Evolutionary conservation across 768 basidiomycete species (phyloP), one percentile per base, ranked within the genome.

Genomic region (Neoboletus subvelutipes): DNA sequence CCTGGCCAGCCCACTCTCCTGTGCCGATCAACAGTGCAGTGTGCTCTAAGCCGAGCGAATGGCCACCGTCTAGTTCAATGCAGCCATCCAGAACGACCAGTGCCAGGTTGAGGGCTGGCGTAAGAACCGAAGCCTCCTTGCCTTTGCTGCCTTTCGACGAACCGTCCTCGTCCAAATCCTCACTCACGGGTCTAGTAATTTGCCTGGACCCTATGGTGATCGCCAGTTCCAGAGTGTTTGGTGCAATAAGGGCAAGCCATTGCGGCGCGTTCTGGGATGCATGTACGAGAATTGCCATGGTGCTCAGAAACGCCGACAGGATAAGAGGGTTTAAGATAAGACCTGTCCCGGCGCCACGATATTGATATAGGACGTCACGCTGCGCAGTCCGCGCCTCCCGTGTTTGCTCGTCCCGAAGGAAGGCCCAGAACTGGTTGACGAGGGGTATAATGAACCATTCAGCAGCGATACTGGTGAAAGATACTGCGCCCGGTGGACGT

Each of bases 401-500:
- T 2, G 82, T 78, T 63, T 90, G 85, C 65, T 91, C 87, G 63
- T 96, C 93, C 8, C 90, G 84, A 45, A 97, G 82, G 74, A 95
- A 92, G n/a, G 80, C 67, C 94, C 94, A 99, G 73, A 98, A 97
- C n/a, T 87, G 83, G 63, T 94, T 89, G 73, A 98, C 82, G 51
- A 98, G 77, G 0, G 97, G 97, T 57, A 87, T 83, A 50, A 97
- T 82, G 75, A 98, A 98, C 72, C 75, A 86, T 67, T 94, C 92
- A 0, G 90, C 90, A 0, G 94, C 93, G 28, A 98, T 75, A 51
- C 83, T 79, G 20, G 83, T 84, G 66, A 88, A 90, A 2, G 80
- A 76, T 31, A 73, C 63, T 9, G 48, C 31, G 6, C 41, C 50
- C 8, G 58, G 53, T 36, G 61, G 59, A 9, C 8, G 54, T 26